Percentiles rank a stretch among this genome's conserved stretches.
These are phyloP conservation scores for Ceratobasidium sp. DNA, from an alignment of 1,284 basidiomycete genomes.

Conservation along the genomic window DNA sequence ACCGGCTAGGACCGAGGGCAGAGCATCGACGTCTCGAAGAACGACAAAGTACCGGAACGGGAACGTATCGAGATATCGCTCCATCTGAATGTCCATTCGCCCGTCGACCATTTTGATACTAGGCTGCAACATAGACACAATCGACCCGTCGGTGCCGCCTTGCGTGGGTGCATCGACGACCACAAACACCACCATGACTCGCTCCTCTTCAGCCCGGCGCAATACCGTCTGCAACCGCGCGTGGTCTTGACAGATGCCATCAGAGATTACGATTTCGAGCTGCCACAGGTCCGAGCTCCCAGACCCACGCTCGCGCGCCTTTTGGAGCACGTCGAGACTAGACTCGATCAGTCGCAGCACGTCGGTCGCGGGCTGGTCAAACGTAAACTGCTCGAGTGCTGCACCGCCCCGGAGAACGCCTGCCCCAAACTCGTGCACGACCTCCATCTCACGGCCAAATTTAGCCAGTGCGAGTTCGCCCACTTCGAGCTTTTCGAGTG, in stretches of 20 bases:
- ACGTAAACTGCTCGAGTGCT: constrained; percentile 68
- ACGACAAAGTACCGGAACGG: constrained; percentile 99
- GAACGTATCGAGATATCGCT: constrained; percentile 93
- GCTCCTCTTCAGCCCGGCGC: constrained; percentile 86
- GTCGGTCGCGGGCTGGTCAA: constrained; percentile 91
- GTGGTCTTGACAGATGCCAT: constrained; percentile 98
- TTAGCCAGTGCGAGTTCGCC: constrained; percentile 92
- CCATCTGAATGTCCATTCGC: constrained; percentile 85
- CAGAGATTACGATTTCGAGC: constrained; percentile 97
- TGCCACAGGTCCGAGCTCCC: constrained; percentile 89
- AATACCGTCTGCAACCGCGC: constrained; percentile 81
- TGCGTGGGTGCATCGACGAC: constrained; percentile 77
- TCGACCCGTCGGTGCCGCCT: constrained; percentile 65
- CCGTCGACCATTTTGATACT: constrained; percentile 88
- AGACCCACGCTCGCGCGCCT: constrained; percentile 72
- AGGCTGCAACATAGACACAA: constrained; percentile 92
- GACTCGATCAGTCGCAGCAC: constrained; percentile 86
- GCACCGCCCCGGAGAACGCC: constrained; percentile 44
- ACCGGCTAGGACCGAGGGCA: constrained; percentile 90
- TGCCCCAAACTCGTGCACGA: constrained; percentile 86
- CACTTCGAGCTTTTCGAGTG: constrained; percentile 90
- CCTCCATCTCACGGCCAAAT: constrained; percentile 88
- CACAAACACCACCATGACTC: constrained; percentile 97
- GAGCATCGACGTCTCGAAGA: constrained; percentile 85
- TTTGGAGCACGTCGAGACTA: constrained; percentile 78